Conservation (phyloP, 371 early-diverging fungal genomes). For the Encephalitozoon intestinalis region DNA sequence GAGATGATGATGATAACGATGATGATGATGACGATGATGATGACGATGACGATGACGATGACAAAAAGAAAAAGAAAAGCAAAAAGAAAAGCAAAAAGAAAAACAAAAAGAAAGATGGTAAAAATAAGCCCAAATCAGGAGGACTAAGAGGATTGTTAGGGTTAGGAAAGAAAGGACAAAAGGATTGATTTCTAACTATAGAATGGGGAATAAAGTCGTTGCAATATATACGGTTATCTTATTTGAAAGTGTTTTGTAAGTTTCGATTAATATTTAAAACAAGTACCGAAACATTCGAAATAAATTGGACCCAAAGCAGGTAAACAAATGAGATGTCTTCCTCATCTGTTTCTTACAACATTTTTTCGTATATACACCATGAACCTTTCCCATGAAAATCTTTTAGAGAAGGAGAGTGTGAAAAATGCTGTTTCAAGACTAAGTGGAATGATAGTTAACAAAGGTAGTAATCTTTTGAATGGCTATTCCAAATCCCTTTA, state of each 20-base stretch:
- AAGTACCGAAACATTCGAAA: neutral
- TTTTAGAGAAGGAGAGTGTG: neutral
- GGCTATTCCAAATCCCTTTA: neutral
- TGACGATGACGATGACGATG: neutral
- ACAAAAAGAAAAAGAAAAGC: neutral
- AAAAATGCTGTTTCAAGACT: neutral
- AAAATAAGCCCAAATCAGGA: no score
- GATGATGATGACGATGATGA: neutral
- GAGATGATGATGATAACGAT: neutral
- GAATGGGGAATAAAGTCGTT: no score
- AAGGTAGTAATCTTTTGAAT: neutral
- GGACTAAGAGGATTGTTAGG: no score
- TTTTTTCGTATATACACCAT: neutral
- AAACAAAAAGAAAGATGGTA: neutral
- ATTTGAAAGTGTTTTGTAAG: neutral
- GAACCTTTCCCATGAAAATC: neutral
- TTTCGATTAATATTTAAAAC: neutral
- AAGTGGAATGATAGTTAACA: neutral
- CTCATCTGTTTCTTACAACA: neutral
- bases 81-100: neutral
- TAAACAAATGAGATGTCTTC: neutral
- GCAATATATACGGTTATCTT: neutral
- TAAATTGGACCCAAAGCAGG: neutral
- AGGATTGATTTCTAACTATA: no score
- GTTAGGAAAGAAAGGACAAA: no score